A percentile compares a stretch with the other conserved stretches of the same genome.
phyloP scores from a whole-genome alignment of 2,329 filamentous ascomycete species.

The Botrytis hyacinthi region DNA sequence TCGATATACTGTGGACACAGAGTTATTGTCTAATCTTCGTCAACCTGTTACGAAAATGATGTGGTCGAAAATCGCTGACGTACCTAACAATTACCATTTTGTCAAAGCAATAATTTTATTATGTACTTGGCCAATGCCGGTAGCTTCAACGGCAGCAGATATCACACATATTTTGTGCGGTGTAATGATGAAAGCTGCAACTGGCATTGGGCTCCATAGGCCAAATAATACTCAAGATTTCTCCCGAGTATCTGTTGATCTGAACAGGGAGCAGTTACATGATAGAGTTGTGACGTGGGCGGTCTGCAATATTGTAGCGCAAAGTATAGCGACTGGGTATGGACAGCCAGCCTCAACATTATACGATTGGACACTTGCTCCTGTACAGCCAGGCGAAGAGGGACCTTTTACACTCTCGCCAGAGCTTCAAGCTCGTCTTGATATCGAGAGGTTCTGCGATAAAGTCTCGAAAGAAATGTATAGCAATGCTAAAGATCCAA shows the following conservation, averaged over 20 bases:
- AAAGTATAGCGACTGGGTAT: conserved; percentile 78
- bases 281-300: conserved; percentile 81
- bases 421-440: conserved; percentile 65
- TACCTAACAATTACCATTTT: conserved; percentile 75
- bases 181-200: conserved; percentile 84
- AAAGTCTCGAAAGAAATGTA: conserved; percentile 79
- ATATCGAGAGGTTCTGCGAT: conserved; percentile 73
- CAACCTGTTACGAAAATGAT: conserved; percentile 67
- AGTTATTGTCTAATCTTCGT: conserved; percentile 64
- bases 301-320: conserved; percentile 79
- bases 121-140: conserved; percentile 80
- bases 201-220: conserved; percentile 77
- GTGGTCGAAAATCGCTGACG: conserved; percentile 74
- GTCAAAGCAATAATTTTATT: conserved; percentile 78
- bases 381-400: conserved; percentile 56
- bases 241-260: conserved; percentile 68
- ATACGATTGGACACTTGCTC: conserved; percentile 70
- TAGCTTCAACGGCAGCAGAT: conserved; percentile 76
- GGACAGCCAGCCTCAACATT: conserved; percentile 76
- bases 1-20: conserved; percentile 60
- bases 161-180: conserved; percentile 76
- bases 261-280: conserved; percentile 75
- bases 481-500: conserved; percentile 70
- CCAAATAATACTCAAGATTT: conserved; percentile 83
- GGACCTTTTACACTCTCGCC: conserved; percentile 57